Base-by-base conservation (phyloP, 441 rosid species). In the Sinapis alba region DNA sequence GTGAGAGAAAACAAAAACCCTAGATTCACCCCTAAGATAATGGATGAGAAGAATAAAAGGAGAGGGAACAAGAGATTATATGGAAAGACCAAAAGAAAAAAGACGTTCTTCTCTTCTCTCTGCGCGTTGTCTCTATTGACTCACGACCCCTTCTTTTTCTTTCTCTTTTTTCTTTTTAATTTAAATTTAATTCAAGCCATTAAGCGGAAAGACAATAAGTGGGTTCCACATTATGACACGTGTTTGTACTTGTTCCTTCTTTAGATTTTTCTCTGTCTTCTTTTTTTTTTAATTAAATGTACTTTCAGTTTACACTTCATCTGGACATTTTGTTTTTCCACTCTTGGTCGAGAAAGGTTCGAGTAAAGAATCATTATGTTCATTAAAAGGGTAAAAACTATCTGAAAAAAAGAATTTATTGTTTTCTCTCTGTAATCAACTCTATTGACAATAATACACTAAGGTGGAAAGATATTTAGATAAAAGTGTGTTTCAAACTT, bases 101-200 rank as follows among this genome's bases (percentile, higher is more conserved):
- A 30, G 71, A 76, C 75, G 62, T 16, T 51, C 20, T 62, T 63
- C 12, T 51, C 57, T 51, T 51, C 6, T 51, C 21, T 77, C 47
- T 76, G 70, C 75, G 79, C 75, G 70, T 76, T 58, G 69, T 75
- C 68, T 68, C 73, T 75, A 18, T 68, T 69, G 51, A 69, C 74
- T 76, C 51, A n/a, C 19, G 56, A 41, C 56, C 56, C 43, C 23
- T 62, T 58, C 51, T 32, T 30, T 53, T 51, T 47, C n/a, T 16
- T 0, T 16, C 13, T 30, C 34, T 8, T 41, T 43, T 6, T 43
- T 1, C 18, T 5, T 51, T 16, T 50, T 3, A 0, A 8, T 16
- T 7, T 51, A 1, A 51, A 51, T 51, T 51, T 47, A 68, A 62
- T 45, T 65, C 7, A 4, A 20, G 26, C 38, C 62, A 68, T 24